Evolutionary conservation across 768 basidiomycete genomes (phyloP), one percentile per base, ranked within the genome.

Genomic region (Chlorophyllum brunneum): DNA sequence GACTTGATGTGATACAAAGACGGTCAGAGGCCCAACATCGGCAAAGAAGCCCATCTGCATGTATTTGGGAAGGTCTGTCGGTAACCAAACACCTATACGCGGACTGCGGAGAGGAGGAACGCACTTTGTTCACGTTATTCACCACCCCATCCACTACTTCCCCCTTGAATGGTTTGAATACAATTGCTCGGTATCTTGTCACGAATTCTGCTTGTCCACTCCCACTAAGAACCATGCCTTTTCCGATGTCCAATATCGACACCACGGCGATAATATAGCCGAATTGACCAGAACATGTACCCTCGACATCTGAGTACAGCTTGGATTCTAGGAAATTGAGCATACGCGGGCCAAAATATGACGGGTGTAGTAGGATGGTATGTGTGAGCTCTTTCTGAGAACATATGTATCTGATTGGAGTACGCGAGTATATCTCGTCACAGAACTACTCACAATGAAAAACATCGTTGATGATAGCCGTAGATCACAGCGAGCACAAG

Each of bases 141-240:
- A 99, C 95, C 2, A 94, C 86, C 0, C 93, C 95, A 66, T 99
- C 97, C 15, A 99, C 90, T 3, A 98, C 95, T 66, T 99, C 95
- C 8, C 94, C 95, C 68, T 98, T 97, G 80, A 98, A 98, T n/a
- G 97, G 97, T 69, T 98, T 95, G 81, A 97, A 98, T 16, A 99
- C 95, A 58, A 99, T 93, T 5, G 97, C 97, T 23, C 88, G 85
- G 70, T 98, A 99, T 49, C 88, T 78, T 18, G 93, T 92, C 57
- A 92, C 80, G 68, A 99, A 99, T 71, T 98, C 92, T 4, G 97
- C 97, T 70, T 95, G 92, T 1, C 94, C 95, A 29, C 86, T 93
- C 6, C 92, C 92, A 50, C 87, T 83, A 40, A 95, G 72, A 11
- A 98, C 88, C 80, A 92, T 90, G 7, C 94, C 95, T 68, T 91